Percentiles rank a stretch among this genome's conserved stretches.
phyloP scores from a whole-genome alignment of 2,329 filamentous ascomycete species.

The Aspergillus sclerotialis region DNA sequence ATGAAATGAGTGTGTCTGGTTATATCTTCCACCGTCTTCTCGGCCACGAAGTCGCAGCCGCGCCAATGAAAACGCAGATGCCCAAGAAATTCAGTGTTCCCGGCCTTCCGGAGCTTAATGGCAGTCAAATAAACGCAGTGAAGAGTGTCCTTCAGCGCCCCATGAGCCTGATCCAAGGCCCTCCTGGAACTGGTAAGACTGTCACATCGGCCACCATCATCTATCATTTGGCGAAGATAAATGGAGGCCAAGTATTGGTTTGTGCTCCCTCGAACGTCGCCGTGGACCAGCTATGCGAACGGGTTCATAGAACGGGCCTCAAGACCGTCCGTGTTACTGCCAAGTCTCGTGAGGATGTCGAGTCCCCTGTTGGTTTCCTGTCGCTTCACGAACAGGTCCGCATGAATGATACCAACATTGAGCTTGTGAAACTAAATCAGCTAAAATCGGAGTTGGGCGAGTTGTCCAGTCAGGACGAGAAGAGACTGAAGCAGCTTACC shows the following conservation, averaged over 20 bases:
- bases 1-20: conserved; percentile 96
- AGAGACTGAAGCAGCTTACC: conserved; percentile 95
- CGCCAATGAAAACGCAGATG: conserved; percentile 90
- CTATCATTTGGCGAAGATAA: conserved; percentile 93
- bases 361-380: conserved; percentile 94
- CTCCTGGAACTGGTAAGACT: conserved; percentile 95
- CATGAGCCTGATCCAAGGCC: conserved; percentile 90
- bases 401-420: conserved; percentile 93
- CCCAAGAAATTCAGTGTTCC: conserved; percentile 97
- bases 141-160: conserved; percentile 92
- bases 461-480: conserved; percentile 90
- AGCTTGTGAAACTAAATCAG: conserved; percentile 85
- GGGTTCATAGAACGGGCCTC: conserved; percentile 86
- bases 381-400: conserved; percentile 95
- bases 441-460: conserved; percentile 89
- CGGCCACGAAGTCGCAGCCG: conserved; percentile 88
- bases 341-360: conserved; percentile 96
- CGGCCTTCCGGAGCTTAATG: conserved; percentile 87
- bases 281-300: conserved; percentile 95
- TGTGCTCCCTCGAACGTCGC: conserved; percentile 98
- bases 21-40: conserved; percentile 98
- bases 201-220: conserved; percentile 98
- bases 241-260: conserved; percentile 87
- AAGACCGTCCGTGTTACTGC: conserved; percentile 98
- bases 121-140: conserved; percentile 92